Percentiles rank a stretch among this genome's conserved stretches.
These are phyloP conservation scores for Leishmania lainsoni DNA, from an alignment of 208 protist species.

Conservation along the genomic window DNA sequence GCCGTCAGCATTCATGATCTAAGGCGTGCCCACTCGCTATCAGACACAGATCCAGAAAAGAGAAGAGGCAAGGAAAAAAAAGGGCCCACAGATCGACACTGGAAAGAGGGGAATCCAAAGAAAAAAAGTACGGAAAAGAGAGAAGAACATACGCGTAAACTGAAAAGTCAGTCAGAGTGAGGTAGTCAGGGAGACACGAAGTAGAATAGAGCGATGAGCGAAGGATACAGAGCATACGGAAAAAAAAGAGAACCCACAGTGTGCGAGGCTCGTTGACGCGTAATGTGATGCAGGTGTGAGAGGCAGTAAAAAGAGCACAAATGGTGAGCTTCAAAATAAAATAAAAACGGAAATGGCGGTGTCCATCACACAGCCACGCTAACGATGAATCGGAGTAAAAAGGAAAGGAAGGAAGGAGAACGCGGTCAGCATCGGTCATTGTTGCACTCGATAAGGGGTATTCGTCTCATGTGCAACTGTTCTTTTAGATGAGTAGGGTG, in stretches of 20 bases:
- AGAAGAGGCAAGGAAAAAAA: background rate
- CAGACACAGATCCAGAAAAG: background rate
- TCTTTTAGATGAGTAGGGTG: background rate
- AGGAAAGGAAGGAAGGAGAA: background rate
- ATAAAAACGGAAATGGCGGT: background rate
- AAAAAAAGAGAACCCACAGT: background rate
- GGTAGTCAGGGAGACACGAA: background rate
- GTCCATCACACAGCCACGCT: background rate
- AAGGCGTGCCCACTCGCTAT: background rate
- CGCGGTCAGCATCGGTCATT: background rate
- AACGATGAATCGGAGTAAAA: background rate
- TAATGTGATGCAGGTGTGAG: background rate
- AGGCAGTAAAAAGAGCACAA: background rate
- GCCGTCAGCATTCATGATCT: background rate
- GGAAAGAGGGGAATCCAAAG: background rate
- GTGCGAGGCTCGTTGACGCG: background rate
- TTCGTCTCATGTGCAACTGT: background rate
- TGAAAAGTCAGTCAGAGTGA: background rate
- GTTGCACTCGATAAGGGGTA: background rate
- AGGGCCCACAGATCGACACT: background rate
- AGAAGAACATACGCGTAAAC: background rate
- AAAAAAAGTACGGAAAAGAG: background rate
- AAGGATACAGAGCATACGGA: background rate
- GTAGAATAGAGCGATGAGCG: background rate
- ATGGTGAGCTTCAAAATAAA: background rate